Base-by-base conservation (phyloP, 202 grass and related monocot genomes). In the Panicum hallii region DNA sequence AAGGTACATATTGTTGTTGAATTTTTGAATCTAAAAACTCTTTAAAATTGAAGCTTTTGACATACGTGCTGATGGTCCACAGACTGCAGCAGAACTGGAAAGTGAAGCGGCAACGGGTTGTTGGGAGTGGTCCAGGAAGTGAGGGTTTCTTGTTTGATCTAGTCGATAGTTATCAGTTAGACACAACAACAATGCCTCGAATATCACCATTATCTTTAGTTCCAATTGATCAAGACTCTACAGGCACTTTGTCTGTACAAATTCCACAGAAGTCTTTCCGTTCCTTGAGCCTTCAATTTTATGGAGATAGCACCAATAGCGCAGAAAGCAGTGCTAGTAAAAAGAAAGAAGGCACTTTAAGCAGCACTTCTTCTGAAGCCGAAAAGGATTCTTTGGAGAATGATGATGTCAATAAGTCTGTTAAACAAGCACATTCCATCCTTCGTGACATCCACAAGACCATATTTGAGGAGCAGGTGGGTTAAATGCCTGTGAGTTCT, bases 1-100 rank as follows among this genome's bases (percentile, higher is more conserved):
- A 84, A 98, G 96, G 96, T 90, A 74, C 32, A 12, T 50, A 15
- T 74, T 83, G 23, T 62, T 90, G 69, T 52, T 28, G 11, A 49
- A 79, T 61, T 38, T 83, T 63, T 66, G 75, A 69, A 16, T 75
- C 22, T 36, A 32, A 86, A 67, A 62, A 41, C 54, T 40, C 34
- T 56, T 17, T 74, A 5, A 58, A 30, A 65, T 45, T 53, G 70
- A 78, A 57, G 22, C 32, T 63, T 52, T 47, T 70, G 30, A 61
- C 7, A n/a, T 79, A n/a, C 70, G 12, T 30, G 6, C 41, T 79
- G 45, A 44, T 75, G 17, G 46, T 72, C 82, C 11, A 67, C 83
- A 98, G 93, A 49, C 87, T 95, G 89, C 96, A 98, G 72, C 91
- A 98, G 88, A 92, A 94, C 66, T 98, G 96, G 96, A 98, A 98